Base-by-base conservation (phyloP, 371 early-diverging fungal species). In the Mortierella sp. region DNA sequence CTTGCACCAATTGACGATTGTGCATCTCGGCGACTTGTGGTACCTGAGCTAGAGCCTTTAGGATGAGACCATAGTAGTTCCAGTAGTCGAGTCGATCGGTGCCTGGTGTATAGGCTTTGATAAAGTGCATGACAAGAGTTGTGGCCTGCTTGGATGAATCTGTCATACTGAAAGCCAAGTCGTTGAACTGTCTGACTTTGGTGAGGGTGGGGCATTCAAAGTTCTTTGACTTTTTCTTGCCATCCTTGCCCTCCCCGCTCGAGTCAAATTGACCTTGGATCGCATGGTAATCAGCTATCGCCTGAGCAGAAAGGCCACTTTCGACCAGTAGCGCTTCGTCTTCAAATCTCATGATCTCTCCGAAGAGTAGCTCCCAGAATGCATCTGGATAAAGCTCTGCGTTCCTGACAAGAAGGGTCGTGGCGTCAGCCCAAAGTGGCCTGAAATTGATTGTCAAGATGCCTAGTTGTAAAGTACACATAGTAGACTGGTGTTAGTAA, bases 351-450 rank as follows among this genome's bases (percentile, higher is more conserved):
- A 63, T 67, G 28, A 94, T 60, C 62, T 88, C 85, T 6, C 67
- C 79, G 79, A 86, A 85, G n/a, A 87, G 60, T 8, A 90, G 50
- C 10, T 69, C 63, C 93, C 94, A 93, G 52, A 91, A 84, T 17
- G 83, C 71, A 16, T 86, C 83, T 0, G 82, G 68, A 37, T 89
- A 67, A 17, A 81, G 57, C 21, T 79, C 80, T 1, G 92, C 86
- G 24, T 86, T 71, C 7, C 79, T 79, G 19, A 81, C 80, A 29
- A 96, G 71, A 4, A 86, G 69, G 39, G 86, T 82, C 16, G 80
- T 88, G 10, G 89, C 91, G 56, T 94, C 94, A 7, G 87, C 81
- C 96, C 96, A 96, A n/a, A 96, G 72, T 2, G 93, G 92, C 43
- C 85, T 85, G 31, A 96, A 88, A 64, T 93, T 92, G 65, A 92